Base-by-base conservation (phyloP, 202 grass and related monocot species). In the Tripidium arundinaceum region DNA sequence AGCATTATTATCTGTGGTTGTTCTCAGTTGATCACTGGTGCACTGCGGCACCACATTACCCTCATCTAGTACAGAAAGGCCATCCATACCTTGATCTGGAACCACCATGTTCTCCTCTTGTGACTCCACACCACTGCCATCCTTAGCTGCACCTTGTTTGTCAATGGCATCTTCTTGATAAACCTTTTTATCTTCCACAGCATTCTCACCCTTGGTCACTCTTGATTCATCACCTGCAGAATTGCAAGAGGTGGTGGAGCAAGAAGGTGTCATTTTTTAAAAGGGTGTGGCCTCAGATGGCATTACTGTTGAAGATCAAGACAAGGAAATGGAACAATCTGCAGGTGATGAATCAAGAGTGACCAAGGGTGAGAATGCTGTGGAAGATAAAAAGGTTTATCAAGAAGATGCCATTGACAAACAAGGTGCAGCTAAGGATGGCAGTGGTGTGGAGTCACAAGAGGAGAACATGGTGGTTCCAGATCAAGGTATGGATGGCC, bases 31-130 rank as follows among this genome's bases (percentile, higher is more conserved):
- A 33, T 72, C 43, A 33, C 16, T 72, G 27, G 42, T 72, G 29
- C 8, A 37, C 36, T 72, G 74, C 16, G n/a, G 11, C 16, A 58
- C 34, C 28, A 68, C 58, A 60, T 78, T 59, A 25, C 36, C 54
- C 31, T 34, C 10, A 46, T 68, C 49, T 75, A 36, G 12, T 55
- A 46, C 21, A 14, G n/a, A 57, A 43, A 66, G 31, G 12, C 2
- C 45, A 79, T 40, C 31, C 15, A 59, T 62, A 68, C 46, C 37
- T 59, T 40, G 14, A 8, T 63, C 77, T 57, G 46, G 12, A 50
- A 79, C 21, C 76, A 55, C 76, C 76, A 79, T 24, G 21, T 37
- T 14, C 21, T 54, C 43, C 68, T 74, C 43, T 33, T 74, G 58
- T n/a, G 37, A 72, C 15, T 47, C 43, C 19, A 79, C 31, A 79